Conservation (phyloP, 192 early-diverging fungal species). For the Umbelopsis vinacea region DNA sequence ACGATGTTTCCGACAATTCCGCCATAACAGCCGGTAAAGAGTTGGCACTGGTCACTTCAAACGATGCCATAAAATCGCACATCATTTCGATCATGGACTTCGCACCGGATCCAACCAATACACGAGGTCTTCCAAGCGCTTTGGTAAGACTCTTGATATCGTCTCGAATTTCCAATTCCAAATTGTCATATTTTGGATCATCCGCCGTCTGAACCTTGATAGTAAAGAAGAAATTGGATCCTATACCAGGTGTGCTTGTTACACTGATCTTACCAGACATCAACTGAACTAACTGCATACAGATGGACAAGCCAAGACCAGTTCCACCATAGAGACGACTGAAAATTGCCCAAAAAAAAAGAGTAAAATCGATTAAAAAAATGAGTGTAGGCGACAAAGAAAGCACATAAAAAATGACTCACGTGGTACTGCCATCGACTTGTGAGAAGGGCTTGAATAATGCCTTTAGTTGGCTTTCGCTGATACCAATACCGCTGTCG, state of each 20-base stretch:
- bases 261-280: conserved; percentile 64
- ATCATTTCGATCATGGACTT: conserved; percentile 19
- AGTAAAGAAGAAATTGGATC: conserved; percentile 56
- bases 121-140: conserved; percentile 30
- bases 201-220: conserved; percentile 39
- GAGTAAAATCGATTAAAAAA: too few relatives aligned
- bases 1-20: background rate
- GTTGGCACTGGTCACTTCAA: background rate
- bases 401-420: too few relatives aligned
- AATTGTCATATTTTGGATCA: background rate
- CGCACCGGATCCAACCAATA: conserved; percentile 17
- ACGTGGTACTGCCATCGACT: conserved; percentile 65
- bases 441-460: conserved; percentile 69
- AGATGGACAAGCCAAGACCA: conserved; percentile 66
- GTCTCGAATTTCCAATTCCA: conserved; percentile 12
- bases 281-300: conserved; percentile 58
- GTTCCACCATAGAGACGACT: conserved; percentile 67
- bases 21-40: background rate
- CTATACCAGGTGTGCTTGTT: conserved; percentile 42
- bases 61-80: background rate
- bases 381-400: background rate
- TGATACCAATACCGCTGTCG: conserved; percentile 62
- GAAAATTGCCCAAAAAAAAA: too few relatives aligned
- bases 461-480: conserved; percentile 49
- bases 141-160: background rate